Conservation (phyloP, 345 rosid species). For the Draba incana region DNA sequence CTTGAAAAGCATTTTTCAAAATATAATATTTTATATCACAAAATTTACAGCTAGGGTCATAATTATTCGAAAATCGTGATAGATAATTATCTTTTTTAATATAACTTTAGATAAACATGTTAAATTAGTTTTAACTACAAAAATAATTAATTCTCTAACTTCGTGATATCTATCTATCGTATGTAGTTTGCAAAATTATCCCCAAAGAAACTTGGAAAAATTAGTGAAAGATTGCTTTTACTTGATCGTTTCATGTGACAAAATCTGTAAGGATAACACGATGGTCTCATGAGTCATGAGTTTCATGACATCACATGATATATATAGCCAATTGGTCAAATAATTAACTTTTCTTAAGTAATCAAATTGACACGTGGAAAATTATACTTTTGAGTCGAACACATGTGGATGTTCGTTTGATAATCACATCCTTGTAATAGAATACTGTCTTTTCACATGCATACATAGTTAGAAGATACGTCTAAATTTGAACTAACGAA, state of each 20-base stretch:
- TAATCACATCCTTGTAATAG: constrained; percentile 15
- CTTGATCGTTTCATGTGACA: constrained; percentile 29
- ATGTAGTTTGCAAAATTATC: background rate
- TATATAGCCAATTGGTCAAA: constrained; percentile 10
- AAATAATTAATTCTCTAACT: no score
- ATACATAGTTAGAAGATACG: constrained; percentile 34
- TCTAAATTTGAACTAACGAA: constrained; percentile 20
- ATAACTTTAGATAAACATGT: no score
- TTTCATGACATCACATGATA: background rate
- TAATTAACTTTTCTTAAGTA: background rate
- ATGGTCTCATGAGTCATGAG: constrained; percentile 27
- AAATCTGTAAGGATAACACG: constrained; percentile 16
- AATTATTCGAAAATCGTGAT: no score
- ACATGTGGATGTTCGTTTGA: constrained; percentile 24
- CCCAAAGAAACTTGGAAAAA: background rate
- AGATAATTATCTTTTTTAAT: no score
- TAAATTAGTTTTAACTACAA: no score
- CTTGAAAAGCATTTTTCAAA: no score
- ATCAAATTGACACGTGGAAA: constrained; percentile 30
- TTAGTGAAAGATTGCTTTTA: background rate
- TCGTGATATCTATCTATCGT: background rate
- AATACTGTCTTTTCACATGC: constrained; percentile 29
- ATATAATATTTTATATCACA: no score
- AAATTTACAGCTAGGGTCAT: no score
- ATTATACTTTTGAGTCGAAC: constrained; percentile 21